Percentiles rank a stretch among this genome's conserved stretches.
These are phyloP conservation scores for Trypanosoma scelopori DNA, from an alignment of 208 protist species.

Conservation along the genomic window DNA sequence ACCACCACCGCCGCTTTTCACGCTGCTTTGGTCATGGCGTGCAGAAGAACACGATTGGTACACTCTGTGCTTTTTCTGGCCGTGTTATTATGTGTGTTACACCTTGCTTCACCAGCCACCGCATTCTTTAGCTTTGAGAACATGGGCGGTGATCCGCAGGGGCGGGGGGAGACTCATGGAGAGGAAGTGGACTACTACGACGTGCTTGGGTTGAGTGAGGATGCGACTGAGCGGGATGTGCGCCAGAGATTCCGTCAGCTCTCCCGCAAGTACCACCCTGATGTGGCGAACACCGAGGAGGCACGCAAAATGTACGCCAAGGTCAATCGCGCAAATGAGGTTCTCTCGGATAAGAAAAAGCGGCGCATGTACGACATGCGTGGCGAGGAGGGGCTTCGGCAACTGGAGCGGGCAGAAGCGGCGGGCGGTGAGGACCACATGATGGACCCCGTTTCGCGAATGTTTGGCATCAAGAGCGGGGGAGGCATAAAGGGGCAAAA, in stretches of 20 bases:
- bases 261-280: constrained; percentile 79
- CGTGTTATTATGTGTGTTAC: constrained; percentile 15
- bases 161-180: neutral
- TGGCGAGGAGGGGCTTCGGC: constrained; percentile 81
- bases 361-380: constrained; percentile 93
- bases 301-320: constrained; percentile 64
- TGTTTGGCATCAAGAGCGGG: constrained; percentile 49
- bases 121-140: constrained; percentile 12
- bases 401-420: constrained; percentile 53
- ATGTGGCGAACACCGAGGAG: constrained; percentile 60
- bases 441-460: constrained; percentile 45
- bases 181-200: constrained; percentile 81
- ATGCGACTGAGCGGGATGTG: constrained; percentile 80
- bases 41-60: neutral
- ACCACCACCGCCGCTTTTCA: too few relatives aligned
- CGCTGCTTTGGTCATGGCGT: too few relatives aligned
- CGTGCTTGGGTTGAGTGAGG: constrained; percentile 58
- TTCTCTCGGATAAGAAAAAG: constrained; percentile 86
- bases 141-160: neutral
- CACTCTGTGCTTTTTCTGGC: constrained; percentile 14
- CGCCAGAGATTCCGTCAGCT: constrained; percentile 73
- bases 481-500: constrained; percentile 75
- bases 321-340: constrained; percentile 90
- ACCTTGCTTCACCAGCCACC: constrained; percentile 4
- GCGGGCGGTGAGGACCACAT: constrained; percentile 24